Evolutionary conservation across 352 stramenopile genomes (phyloP).

Genomic region (Globisporangium middletonii): DNA sequence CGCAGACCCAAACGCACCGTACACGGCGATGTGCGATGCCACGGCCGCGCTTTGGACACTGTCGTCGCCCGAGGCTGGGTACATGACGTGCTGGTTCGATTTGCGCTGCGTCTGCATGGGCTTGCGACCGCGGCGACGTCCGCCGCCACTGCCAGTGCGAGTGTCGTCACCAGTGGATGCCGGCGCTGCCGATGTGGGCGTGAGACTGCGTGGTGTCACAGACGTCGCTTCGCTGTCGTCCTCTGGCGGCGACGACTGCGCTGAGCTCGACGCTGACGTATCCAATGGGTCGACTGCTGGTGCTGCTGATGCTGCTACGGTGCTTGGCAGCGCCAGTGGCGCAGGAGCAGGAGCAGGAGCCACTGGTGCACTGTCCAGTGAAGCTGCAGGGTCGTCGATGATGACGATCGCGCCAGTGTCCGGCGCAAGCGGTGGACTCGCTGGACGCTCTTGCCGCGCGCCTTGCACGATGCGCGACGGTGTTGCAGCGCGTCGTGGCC

Average conservation of each 20-base stretch:
- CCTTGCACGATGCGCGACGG: too few relatives aligned
- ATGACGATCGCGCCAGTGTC: too few relatives aligned
- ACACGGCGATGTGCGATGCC: slow-evolving; percentile 11
- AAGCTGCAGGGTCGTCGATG: background rate
- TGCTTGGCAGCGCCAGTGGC: too few relatives aligned
- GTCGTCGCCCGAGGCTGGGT: background rate
- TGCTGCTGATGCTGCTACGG: background rate
- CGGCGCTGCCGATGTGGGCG: background rate
- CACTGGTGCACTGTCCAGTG: background rate
- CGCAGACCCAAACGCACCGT: slow-evolving; percentile 12
- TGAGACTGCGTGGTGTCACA: too few relatives aligned
- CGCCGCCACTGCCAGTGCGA: background rate
- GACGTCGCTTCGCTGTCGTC: background rate
- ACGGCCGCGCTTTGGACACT: background rate
- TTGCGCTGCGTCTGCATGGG: slow-evolving; percentile 8
- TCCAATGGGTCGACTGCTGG: background rate
- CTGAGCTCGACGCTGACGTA: background rate
- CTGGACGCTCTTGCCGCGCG: too few relatives aligned
- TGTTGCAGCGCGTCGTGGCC: too few relatives aligned
- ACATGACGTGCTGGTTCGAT: background rate
- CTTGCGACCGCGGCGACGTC: slow-evolving; percentile 12
- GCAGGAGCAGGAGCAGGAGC: too few relatives aligned
- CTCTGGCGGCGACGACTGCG: background rate
- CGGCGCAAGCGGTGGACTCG: too few relatives aligned
- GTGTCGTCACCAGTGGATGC: background rate